These are phyloP conservation scores for Antitrichia curtipendula DNA, from an alignment of 225 moss, liverwort and hornwort species.

Conservation along the genomic window DNA sequence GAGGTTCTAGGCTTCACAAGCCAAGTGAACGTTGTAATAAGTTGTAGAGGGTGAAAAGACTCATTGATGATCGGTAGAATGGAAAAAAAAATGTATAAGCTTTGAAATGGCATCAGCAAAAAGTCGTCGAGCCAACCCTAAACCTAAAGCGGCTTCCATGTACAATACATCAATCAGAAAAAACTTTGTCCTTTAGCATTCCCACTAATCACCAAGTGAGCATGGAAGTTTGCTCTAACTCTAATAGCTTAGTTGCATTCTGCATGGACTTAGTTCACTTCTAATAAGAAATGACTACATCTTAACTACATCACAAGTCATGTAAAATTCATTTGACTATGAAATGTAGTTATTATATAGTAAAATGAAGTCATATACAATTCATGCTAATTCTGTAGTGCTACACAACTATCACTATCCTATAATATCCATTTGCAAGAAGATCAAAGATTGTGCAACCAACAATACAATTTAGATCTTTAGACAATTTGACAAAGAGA, in stretches of 20 bases:
- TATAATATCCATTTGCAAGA: neutral
- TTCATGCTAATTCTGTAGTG: neutral
- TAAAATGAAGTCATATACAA: neutral
- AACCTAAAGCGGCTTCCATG: too few species aligned
- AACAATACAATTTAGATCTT: neutral
- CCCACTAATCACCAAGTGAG: too few species aligned
- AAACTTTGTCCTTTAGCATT: too few species aligned
- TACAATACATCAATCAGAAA: too few species aligned
- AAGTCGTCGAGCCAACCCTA: too few species aligned
- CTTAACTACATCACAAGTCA: neutral
- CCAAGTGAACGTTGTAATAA: too few species aligned
- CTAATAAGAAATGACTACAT: neutral
- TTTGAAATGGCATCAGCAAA: too few species aligned
- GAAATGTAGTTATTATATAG: neutral
- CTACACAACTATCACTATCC: accelerated
- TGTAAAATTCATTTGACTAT: neutral
- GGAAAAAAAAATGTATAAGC: too few species aligned
- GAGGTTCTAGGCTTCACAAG: too few species aligned
- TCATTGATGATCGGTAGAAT: too few species aligned
- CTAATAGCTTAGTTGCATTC: neutral
- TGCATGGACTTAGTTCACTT: neutral
- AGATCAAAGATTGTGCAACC: neutral
- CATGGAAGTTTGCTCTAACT: too few species aligned
- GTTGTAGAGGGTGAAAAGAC: too few species aligned
- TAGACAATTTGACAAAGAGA: neutral